Evolutionary conservation across 2,329 filamentous ascomycete genomes (phyloP), one percentile per base, ranked within the genome.

Genomic region (Ascosphaera pollenicola): DNA sequence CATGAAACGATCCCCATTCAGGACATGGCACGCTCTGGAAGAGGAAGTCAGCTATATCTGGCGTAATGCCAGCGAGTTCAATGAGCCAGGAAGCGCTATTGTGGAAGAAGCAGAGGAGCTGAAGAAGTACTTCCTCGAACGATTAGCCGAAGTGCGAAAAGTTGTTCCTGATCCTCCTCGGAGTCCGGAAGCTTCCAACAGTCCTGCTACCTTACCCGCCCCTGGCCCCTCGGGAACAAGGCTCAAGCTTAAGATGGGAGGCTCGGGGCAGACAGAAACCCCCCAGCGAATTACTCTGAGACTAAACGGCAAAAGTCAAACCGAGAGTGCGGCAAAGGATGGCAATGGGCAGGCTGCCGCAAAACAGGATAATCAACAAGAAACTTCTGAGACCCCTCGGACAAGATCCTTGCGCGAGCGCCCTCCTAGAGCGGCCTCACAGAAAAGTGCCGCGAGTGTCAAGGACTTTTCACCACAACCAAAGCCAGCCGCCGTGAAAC

Each of bases 1-100:
- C 5, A 66, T 68, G 2, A 63, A 60, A 8, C 54, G 60, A 7
- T 53, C 59, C 18, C 74, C 83, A 37, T 82, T 84, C 57, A 85
- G 82, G 54, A 78, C 64, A 38, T 94, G 85, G 85, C 68, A 74
- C 41, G 68, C 74, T 1, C 82, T 93, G 46, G 82, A 83, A 53
- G 75, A 84, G 40, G 79, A 80, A 50, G 68, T 81, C 10, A 79
- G 75, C 49, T 67, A 81, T 39, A 74, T 94, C 35, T 94, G 85
- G 85, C 69, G 68, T 37, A 94, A 94, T 55, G 83, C 84, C 0
- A 78, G 75, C 50, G 77, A 77, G 42, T 94, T 87, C 63, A 94
- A 94, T 47, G 82, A 93, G 55, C 84, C 93, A 51, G 80, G 78
- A 3, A 93, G 85, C 50, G 78, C 83, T 13, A 85, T 93, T 39